Evolutionary conservation across 1,284 basidiomycete species (phyloP).

Genomic region (Exobasidium rhododendri): DNA sequence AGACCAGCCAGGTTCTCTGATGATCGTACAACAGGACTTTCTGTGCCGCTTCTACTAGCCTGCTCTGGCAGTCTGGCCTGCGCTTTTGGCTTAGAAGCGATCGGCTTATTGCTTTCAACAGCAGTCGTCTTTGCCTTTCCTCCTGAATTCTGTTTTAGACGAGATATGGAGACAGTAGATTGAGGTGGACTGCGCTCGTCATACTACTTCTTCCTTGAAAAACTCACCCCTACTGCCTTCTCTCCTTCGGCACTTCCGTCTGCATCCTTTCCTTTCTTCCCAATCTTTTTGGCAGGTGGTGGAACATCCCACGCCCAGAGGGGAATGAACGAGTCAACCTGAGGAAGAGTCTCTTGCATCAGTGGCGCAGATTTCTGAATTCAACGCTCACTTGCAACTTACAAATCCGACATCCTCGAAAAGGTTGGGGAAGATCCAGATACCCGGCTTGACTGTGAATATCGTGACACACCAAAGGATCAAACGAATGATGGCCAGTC

Average conservation of each 20-base stretch:
- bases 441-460: conserved; percentile 79
- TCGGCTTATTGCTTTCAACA: not conserved
- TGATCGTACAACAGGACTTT: not conserved
- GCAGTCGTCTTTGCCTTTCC: not conserved
- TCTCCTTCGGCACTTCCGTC: not conserved
- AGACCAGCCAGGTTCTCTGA: not conserved
- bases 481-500: conserved; percentile 81
- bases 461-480: conserved; percentile 94
- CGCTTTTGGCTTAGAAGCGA: not conserved
- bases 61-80: not conserved
- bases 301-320: conserved; percentile 96
- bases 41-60: not conserved
- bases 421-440: conserved; percentile 98
- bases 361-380: not conserved
- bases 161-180: no score
- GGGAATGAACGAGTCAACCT: conserved; percentile 97
- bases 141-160: no score
- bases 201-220: no score
- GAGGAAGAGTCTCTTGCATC: no score
- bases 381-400: conserved; percentile 58
- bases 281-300: conserved; percentile 56
- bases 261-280: conserved; percentile 60
- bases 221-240: not conserved
- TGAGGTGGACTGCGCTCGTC: no score
- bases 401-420: conserved; percentile 99